Conservation (phyloP, 345 rosid species). For the Salix koriyanagi region DNA sequence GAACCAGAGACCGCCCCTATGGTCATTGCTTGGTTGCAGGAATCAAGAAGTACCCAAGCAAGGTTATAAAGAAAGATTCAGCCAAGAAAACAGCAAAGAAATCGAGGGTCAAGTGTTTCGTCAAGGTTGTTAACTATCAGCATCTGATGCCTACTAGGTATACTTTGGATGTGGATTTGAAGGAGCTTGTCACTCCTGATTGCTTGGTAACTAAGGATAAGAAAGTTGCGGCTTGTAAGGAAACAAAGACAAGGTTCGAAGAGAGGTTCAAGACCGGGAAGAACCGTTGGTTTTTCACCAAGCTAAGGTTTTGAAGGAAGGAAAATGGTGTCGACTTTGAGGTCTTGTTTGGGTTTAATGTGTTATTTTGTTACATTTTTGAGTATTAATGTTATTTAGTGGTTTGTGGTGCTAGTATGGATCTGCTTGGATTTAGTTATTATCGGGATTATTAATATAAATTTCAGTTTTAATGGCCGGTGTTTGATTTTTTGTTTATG, state of each 20-base stretch:
- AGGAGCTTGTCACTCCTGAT: constrained; percentile 13
- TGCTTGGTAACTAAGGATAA: constrained; percentile 13
- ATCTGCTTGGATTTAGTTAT: background rate
- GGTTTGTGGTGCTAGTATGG: background rate
- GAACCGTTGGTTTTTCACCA: constrained; percentile 31
- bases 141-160: constrained; percentile 28
- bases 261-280: constrained; percentile 28
- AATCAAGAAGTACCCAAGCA: constrained; percentile 23
- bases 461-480: background rate
- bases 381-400: background rate
- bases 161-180: constrained; percentile 24
- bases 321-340: background rate
- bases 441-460: background rate
- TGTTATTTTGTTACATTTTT: background rate
- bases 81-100: constrained; percentile 27
- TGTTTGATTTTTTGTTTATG: background rate
- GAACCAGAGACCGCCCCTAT: constrained; percentile 13
- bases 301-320: constrained; percentile 21
- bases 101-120: constrained; percentile 25
- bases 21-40: constrained; percentile 23
- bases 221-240: constrained; percentile 23
- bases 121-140: constrained; percentile 24
- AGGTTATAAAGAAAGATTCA: constrained; percentile 23
- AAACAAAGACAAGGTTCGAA: constrained; percentile 18
- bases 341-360: background rate